A percentile compares a stretch with the other conserved stretches of the same genome.
Evolutionary conservation across 2,329 filamentous ascomycete genomes (phyloP).

Genomic region (Endoconidiophora laricicola): DNA sequence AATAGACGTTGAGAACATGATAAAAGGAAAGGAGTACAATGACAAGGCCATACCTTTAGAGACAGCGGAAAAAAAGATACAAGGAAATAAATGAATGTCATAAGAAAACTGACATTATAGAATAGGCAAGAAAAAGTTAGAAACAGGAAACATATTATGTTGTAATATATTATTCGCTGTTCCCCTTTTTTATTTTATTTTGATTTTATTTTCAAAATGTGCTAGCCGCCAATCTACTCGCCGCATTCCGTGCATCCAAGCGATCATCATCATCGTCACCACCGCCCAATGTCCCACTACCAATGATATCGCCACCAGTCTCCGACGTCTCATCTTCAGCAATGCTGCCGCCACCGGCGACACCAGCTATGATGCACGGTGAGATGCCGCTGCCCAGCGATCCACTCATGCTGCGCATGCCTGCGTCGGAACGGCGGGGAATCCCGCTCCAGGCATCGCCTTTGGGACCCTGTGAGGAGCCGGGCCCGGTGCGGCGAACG

Average conservation of each 20-base stretch:
- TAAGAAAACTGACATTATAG: neutral
- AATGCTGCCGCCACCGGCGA: slow-evolving; percentile 25
- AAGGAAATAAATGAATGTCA: neutral
- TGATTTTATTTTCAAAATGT: slow-evolving; percentile 47
- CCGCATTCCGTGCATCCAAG: slow-evolving; percentile 88
- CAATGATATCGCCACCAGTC: slow-evolving; percentile 23
- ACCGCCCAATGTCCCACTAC: slow-evolving; percentile 34
- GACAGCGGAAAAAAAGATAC: neutral
- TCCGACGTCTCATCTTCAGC: slow-evolving; percentile 14
- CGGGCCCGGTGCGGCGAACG: slow-evolving; percentile 55
- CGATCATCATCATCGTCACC: slow-evolving; percentile 87
- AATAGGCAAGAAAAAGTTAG: neutral
- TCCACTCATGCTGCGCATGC: slow-evolving; percentile 59
- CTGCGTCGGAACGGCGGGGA: slow-evolving; percentile 62
- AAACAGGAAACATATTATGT: neutral
- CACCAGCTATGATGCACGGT: slow-evolving; percentile 41
- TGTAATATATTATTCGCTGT: neutral
- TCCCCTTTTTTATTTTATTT: neutral
- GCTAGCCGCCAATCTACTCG: slow-evolving; percentile 81
- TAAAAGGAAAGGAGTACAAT: neutral
- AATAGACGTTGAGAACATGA: too few relatives aligned
- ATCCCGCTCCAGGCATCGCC: slow-evolving; percentile 98
- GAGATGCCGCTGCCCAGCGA: slow-evolving; percentile 48
- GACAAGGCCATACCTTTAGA: too few relatives aligned
- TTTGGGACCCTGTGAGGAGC: slow-evolving; percentile 84